A percentile compares a stretch with the other conserved stretches of the same genome.
phyloP scores from a whole-genome alignment of 1,284 basidiomycete species.

The Ceratobasidium sp. region DNA sequence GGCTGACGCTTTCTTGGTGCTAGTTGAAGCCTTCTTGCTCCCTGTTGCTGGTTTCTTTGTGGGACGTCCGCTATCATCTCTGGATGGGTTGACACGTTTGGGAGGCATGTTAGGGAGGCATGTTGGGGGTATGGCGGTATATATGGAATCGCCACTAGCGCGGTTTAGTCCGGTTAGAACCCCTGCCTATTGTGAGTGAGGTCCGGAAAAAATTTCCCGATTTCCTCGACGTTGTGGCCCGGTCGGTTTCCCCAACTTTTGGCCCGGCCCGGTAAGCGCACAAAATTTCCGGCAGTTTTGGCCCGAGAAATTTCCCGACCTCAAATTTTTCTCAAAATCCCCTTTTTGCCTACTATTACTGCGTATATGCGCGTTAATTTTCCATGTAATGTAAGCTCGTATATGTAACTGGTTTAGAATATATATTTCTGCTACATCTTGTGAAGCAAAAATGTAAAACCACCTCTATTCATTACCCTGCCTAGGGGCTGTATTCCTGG shows the following conservation, averaged over 20 bases:
- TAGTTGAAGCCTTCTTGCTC: too few species aligned
- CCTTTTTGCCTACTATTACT: neutral
- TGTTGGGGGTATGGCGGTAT: too few species aligned
- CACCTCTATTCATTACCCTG: neutral
- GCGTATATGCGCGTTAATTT: conserved; percentile 1
- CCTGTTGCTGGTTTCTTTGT: too few species aligned
- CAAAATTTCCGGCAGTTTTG: conserved; percentile 5
- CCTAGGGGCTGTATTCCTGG: neutral
- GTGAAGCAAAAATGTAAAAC: neutral
- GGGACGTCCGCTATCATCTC: too few species aligned
- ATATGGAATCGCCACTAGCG: too few species aligned
- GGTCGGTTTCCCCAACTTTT: neutral
- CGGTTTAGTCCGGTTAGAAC: neutral
- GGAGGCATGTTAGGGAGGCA: too few species aligned
- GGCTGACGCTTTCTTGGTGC: too few species aligned
- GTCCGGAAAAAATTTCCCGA: neutral
- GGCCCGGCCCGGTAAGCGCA: neutral
- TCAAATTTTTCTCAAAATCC: neutral
- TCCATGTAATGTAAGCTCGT: neutral
- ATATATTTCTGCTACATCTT: neutral
- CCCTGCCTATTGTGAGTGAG: neutral
- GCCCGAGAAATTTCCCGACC: conserved; percentile 13
- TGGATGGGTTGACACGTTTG: too few species aligned
- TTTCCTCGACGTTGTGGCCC: conserved; percentile 5
- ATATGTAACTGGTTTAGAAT: neutral